Evolutionary conservation across 139 green algal species (phyloP).

Genomic region (Prasinococcaceae sp.): DNA sequence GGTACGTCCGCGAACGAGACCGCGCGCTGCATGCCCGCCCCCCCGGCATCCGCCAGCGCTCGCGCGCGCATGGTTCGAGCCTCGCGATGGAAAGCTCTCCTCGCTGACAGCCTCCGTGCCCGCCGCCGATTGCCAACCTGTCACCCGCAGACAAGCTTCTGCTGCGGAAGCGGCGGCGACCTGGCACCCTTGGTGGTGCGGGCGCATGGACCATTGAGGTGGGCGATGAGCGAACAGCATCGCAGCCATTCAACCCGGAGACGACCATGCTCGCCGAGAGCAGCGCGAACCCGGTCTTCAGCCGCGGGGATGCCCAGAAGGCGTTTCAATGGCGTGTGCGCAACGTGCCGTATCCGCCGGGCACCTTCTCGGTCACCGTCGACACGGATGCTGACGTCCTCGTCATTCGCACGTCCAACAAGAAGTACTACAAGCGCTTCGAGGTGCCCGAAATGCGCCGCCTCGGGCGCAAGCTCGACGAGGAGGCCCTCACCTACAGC

Average conservation of each 20-base stretch:
- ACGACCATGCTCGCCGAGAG: conserved; percentile 14
- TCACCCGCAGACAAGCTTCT: too few species aligned
- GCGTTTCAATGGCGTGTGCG: conserved; percentile 30
- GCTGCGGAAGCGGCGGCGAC: too few species aligned
- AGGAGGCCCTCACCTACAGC: conserved; percentile 16
- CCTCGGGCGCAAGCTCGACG: conserved; percentile 16
- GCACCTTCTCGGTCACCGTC: conserved; percentile 17
- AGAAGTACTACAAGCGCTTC: conserved; percentile 36
- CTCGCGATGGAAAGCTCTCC: too few species aligned
- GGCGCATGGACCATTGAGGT: too few species aligned
- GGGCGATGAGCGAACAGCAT: too few species aligned
- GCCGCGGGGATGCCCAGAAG: conserved; percentile 17
- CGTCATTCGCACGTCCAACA: conserved; percentile 30
- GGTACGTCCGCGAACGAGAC: too few species aligned
- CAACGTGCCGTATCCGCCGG: conserved; percentile 30
- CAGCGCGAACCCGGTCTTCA: conserved; percentile 22
- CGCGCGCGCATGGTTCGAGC: too few species aligned
- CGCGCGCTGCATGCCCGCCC: too few species aligned
- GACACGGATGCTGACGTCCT: conserved; percentile 20
- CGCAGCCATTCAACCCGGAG: conserved; percentile 5
- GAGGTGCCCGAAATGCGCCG: conserved; percentile 25
- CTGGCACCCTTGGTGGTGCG: too few species aligned
- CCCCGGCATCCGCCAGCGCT: too few species aligned
- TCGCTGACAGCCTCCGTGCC: too few species aligned
- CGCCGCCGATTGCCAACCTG: too few species aligned